Conservation (phyloP, 1,284 basidiomycete species). For the Apiotrichum porosum region DNA sequence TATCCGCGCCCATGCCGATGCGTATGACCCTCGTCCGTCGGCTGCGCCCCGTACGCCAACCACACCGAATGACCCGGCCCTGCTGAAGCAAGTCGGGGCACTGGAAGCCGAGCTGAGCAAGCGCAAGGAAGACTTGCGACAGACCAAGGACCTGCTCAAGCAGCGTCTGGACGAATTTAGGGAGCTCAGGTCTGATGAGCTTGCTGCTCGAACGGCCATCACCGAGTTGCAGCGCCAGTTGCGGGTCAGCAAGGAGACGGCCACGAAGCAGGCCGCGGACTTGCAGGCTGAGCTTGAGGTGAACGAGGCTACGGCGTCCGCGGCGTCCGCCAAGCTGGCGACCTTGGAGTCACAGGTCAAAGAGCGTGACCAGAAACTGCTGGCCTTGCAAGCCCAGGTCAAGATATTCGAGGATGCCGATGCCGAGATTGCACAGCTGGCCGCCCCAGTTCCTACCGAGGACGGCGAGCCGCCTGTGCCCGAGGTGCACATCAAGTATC, state of each 20-base stretch:
- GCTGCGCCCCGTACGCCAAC: too few species aligned
- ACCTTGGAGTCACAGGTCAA: too few species aligned
- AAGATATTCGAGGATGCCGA: background rate
- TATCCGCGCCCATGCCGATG: slow-evolving; percentile 2
- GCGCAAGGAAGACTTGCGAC: too few species aligned
- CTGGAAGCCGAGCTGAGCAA: too few species aligned
- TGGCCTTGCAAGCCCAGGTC: background rate
- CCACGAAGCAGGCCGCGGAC: background rate
- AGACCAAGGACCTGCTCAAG: too few species aligned
- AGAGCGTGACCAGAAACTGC: background rate
- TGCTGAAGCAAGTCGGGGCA: too few species aligned
- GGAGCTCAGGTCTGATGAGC: too few species aligned
- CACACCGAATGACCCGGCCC: too few species aligned
- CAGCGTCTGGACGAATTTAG: too few species aligned
- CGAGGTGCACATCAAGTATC: slow-evolving; percentile 2
- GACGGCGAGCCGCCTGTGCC: background rate
- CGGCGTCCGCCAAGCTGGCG: background rate
- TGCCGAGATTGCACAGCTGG: background rate
- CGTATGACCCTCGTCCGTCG: background rate
- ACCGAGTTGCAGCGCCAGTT: too few species aligned
- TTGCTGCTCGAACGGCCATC: too few species aligned
- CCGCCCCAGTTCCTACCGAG: background rate
- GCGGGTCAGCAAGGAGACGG: too few species aligned
- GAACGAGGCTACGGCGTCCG: background rate
- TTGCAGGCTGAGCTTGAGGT: background rate